phyloP scores from a whole-genome alignment of 1,139 yeast species.

The Sugiyamaella neomexicana region DNA sequence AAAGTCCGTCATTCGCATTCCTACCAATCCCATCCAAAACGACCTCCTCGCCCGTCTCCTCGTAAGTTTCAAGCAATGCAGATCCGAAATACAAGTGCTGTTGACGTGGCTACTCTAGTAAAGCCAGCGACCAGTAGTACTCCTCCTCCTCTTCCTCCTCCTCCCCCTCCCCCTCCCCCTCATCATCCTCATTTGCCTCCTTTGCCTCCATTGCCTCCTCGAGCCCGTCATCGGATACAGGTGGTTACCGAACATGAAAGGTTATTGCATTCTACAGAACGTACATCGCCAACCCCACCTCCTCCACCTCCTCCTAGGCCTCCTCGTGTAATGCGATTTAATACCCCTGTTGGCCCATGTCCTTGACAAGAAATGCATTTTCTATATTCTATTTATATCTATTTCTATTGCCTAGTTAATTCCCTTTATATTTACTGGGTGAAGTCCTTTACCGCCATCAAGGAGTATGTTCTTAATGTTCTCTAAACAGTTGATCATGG shows the following conservation, averaged over 20 bases:
- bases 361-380: no score
- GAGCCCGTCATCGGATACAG: slow-evolving; percentile 1
- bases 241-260: background rate
- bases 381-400: no score
- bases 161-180: no score
- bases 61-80: slow-evolving; percentile 24
- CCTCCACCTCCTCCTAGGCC: slow-evolving; percentile 21
- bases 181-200: no score
- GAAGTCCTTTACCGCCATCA: slow-evolving; percentile 11
- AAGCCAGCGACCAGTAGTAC: slow-evolving; percentile 22
- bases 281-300: slow-evolving; percentile 6
- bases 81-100: slow-evolving; percentile 25
- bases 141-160: slow-evolving; percentile 28
- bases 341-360: background rate
- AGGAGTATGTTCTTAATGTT: slow-evolving; percentile 22
- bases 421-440: slow-evolving; percentile 16
- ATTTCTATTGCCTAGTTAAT: no score
- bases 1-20: slow-evolving; percentile 3
- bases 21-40: background rate
- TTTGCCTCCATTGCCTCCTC: no score
- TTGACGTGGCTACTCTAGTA: slow-evolving; percentile 23
- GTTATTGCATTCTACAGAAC: background rate
- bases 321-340: slow-evolving; percentile 8
- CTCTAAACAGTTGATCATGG: slow-evolving; percentile 20
- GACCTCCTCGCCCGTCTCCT: slow-evolving; percentile 23